These are phyloP conservation scores for Tolypocladium endophyticum DNA, from an alignment of 2,329 filamentous ascomycete species.

Conservation along the genomic window DNA sequence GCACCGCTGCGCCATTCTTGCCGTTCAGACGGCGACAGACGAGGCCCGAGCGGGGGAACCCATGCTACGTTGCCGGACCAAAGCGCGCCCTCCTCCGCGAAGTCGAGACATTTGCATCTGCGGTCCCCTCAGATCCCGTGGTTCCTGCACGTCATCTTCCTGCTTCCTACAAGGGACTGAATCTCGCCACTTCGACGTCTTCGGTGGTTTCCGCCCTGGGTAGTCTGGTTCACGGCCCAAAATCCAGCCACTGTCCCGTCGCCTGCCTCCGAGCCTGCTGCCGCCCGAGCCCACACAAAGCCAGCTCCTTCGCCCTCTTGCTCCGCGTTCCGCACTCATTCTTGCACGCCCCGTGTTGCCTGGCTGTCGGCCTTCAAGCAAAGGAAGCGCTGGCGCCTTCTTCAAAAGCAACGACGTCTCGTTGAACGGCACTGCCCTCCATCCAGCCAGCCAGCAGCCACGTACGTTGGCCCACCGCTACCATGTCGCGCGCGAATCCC, in stretches of 20 bases:
- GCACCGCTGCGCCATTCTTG: neutral
- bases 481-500: constrained; percentile 47
- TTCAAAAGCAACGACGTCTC: neutral
- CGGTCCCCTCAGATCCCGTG: neutral
- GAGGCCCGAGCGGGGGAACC: constrained; percentile 5
- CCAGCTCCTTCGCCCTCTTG: neutral
- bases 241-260: neutral
- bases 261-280: neutral
- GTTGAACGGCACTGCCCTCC: neutral
- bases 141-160: neutral
- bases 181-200: neutral
- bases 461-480: neutral
- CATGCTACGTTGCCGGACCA: constrained; percentile 1
- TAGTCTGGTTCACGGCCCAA: neutral
- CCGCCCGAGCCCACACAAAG: neutral
- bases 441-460: neutral
- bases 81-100: neutral
- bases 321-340: neutral
- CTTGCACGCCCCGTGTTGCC: neutral
- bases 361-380: neutral
- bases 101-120: neutral
- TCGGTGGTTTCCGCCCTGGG: neutral
- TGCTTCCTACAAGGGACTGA: neutral
- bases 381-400: neutral
- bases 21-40: neutral